Conservation (phyloP, 2,329 filamentous ascomycete species). For the Dissoconium aciculare region DNA sequence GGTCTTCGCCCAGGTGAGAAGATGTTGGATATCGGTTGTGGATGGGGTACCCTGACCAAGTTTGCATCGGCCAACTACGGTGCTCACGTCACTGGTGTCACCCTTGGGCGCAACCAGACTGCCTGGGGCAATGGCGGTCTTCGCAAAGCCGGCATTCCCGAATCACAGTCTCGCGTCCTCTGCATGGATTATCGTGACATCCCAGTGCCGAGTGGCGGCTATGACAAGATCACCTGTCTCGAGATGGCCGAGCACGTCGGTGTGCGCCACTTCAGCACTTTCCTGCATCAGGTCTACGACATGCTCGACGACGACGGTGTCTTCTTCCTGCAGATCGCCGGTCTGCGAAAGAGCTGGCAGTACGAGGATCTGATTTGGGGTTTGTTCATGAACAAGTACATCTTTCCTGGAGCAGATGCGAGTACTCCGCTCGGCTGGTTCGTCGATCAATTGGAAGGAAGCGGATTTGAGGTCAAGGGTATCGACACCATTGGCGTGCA, state of each 20-base stretch:
- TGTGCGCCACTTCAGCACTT: constrained; percentile 68
- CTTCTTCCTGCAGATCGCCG: constrained; percentile 92
- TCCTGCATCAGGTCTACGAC: constrained; percentile 75
- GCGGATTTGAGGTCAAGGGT: constrained; percentile 80
- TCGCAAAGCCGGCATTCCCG: constrained; percentile 63
- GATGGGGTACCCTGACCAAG: constrained; percentile 91
- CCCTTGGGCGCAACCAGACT: constrained; percentile 89
- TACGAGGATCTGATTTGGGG: constrained; percentile 98
- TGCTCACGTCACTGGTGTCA: constrained; percentile 73
- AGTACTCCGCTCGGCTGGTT: constrained; percentile 85
- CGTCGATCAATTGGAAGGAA: constrained; percentile 67
- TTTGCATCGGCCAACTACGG: constrained; percentile 90
- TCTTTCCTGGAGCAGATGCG: constrained; percentile 94
- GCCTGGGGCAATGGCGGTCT: constrained; percentile 90
- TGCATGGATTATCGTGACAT: constrained; percentile 98
- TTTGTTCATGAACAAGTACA: constrained; percentile 98
- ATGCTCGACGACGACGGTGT: constrained; percentile 95
- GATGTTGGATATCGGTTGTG: constrained; percentile 89
- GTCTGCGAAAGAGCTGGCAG: constrained; percentile 88
- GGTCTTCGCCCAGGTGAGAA: constrained; percentile 64
- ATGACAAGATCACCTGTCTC: constrained; percentile 91
- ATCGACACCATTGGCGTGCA: constrained; percentile 91
- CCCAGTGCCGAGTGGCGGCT: constrained; percentile 52
- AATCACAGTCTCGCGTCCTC: constrained; percentile 79
- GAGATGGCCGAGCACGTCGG: constrained; percentile 99